Base-by-base conservation (phyloP, 495 filamentous ascomycete species). In the Aspergillus conjunctus region DNA sequence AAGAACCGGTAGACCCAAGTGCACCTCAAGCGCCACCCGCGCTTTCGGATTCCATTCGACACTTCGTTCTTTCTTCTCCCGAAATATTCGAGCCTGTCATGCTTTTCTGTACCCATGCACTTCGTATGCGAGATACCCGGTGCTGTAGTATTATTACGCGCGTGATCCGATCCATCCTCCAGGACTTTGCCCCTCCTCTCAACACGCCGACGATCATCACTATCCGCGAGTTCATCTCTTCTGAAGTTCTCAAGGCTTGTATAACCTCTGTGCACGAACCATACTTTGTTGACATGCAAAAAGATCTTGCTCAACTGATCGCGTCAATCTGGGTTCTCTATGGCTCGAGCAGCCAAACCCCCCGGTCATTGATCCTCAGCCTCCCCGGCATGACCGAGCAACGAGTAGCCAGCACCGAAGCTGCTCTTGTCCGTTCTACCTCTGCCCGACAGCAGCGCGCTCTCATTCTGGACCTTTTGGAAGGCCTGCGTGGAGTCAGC, bases 261-360 rank as follows among this genome's bases (percentile, higher is more conserved):
- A 90, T 96, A 72, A 88, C 91, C 20, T 93, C 90, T 14, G 82
- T 99, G 32, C 88, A 98, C 72, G 94, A 98, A 56, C 85, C 91
- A 1, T 97, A 98, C 69, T 98, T 98, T 65, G 93, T 97, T 43
- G 94, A 99, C 58, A 85, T 93, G 67, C 94, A 99, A 67, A 95
- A 92, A 71, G 94, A 98, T 37, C 83, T 98, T 10, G 94, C 91
- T 14, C 81, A 87, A 34, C 82, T 97, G 5, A 96, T 99, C 64
- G 92, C 92, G 2, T 83, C 86, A 7, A 94, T 97, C 56, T 81
- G 95, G 69, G 79, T 87, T 6, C 77, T 88, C 21, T 97, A 96
- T 68, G 84, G 79, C 7, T 75, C 79, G 1, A 69, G 80, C 37
- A 94, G 89, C 34, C 64, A 68, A 9, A 84, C 75, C 10, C 81